A percentile compares a stretch with the other conserved stretches of the same genome.
These are phyloP conservation scores for Maudiozyma bulderi DNA, from an alignment of 805 yeast species.

Conservation along the genomic window DNA sequence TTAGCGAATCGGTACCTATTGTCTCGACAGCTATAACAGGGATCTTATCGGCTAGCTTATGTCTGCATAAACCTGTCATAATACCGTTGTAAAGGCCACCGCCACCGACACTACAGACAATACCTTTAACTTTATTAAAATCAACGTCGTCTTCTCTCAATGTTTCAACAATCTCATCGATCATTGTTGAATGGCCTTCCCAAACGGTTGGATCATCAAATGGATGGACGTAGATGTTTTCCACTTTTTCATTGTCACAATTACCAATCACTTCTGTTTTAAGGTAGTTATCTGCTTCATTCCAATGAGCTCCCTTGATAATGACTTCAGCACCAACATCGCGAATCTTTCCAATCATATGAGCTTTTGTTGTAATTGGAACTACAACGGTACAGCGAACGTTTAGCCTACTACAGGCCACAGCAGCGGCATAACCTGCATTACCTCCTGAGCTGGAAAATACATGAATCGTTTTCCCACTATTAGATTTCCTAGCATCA, in stretches of 20 bases:
- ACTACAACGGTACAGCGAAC: slow-evolving; percentile 50
- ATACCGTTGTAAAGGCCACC: slow-evolving; percentile 48
- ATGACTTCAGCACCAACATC: slow-evolving; percentile 41
- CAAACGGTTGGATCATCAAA: slow-evolving; percentile 41
- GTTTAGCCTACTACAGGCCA: slow-evolving; percentile 24
- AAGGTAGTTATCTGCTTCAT: slow-evolving; percentile 41
- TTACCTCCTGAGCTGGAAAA: slow-evolving; percentile 46
- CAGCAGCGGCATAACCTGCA: slow-evolving; percentile 42
- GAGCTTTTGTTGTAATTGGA: slow-evolving; percentile 38
- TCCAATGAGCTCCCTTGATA: slow-evolving; percentile 35
- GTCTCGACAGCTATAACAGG: slow-evolving; percentile 47
- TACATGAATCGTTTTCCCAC: slow-evolving; percentile 11
- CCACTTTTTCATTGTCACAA: slow-evolving; percentile 5
- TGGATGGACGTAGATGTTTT: slow-evolving; percentile 44
- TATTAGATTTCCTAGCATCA: slow-evolving; percentile 14
- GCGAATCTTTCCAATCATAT: slow-evolving; percentile 36
- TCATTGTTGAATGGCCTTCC: slow-evolving; percentile 43
- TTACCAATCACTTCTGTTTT: slow-evolving; percentile 21
- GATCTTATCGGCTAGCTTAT: slow-evolving; percentile 27
- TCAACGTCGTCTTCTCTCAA: slow-evolving; percentile 12
- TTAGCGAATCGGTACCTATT: slow-evolving; percentile 46
- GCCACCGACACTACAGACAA: slow-evolving; percentile 48
- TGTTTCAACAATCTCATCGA: slow-evolving; percentile 34
- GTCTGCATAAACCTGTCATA: slow-evolving; percentile 33
- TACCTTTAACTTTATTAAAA: slow-evolving; percentile 29